Evolutionary conservation across 805 yeast species (phyloP).

Genomic region (Ogataea nonfermentans): DNA sequence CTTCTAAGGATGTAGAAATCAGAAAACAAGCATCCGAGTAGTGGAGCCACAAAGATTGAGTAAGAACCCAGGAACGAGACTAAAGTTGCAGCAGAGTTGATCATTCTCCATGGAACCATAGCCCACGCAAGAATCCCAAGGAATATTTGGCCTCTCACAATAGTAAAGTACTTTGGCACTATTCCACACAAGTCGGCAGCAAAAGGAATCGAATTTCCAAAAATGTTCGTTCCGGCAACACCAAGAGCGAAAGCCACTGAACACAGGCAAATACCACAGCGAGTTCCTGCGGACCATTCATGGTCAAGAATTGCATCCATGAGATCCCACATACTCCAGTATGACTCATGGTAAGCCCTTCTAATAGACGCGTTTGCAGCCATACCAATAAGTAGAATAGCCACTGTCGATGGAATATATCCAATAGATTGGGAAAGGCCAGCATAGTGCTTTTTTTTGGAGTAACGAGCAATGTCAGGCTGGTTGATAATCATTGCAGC

Average conservation of each 20-base stretch:
- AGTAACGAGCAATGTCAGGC: slow-evolving; percentile 30
- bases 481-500: slow-evolving; percentile 31
- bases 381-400: slow-evolving; percentile 22
- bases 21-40: slow-evolving; percentile 21
- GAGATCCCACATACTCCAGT: slow-evolving; percentile 33
- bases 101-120: slow-evolving; percentile 26
- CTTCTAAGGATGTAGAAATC: slow-evolving; percentile 21
- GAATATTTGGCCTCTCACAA: slow-evolving; percentile 24
- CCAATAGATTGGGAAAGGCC: slow-evolving; percentile 21
- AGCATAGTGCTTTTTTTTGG: slow-evolving; percentile 17
- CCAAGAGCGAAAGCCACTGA: slow-evolving; percentile 22
- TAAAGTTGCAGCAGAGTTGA: slow-evolving; percentile 20
- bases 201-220: slow-evolving; percentile 29
- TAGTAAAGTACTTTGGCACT: slow-evolving; percentile 30
- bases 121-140: slow-evolving; percentile 24
- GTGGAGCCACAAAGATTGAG: slow-evolving; percentile 25
- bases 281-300: slow-evolving; percentile 29
- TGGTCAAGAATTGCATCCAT: slow-evolving; percentile 27
- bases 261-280: slow-evolving; percentile 27
- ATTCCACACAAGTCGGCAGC: slow-evolving; percentile 30
- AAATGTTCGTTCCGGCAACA: slow-evolving; percentile 32
- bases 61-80: slow-evolving; percentile 24
- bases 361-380: slow-evolving; percentile 18
- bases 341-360: slow-evolving; percentile 23
- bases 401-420: slow-evolving; percentile 19